Conservation (phyloP, 192 early-diverging fungal genomes). For the Coemansia sp. region DNA sequence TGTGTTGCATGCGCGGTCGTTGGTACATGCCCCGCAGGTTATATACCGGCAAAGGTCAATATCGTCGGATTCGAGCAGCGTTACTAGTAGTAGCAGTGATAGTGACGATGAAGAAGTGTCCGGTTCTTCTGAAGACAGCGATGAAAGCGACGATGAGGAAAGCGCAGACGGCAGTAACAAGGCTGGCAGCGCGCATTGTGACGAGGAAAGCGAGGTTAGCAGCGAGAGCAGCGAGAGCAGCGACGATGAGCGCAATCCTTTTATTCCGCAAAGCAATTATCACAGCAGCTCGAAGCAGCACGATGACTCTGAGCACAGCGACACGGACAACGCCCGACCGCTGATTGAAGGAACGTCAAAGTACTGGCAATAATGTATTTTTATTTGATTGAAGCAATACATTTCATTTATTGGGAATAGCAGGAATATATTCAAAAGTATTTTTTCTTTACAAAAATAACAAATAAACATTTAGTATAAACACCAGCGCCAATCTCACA, state of each 20-base stretch:
- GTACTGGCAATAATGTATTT: slow-evolving; percentile 33
- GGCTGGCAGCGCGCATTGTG: background rate
- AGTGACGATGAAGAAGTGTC: slow-evolving; percentile 4
- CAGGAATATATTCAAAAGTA: background rate
- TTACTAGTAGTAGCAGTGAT: background rate
- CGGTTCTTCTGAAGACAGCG: background rate
- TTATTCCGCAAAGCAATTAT: slow-evolving; percentile 3
- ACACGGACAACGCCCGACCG: slow-evolving; percentile 11
- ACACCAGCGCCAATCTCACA: background rate
- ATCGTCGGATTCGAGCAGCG: slow-evolving; percentile 14
- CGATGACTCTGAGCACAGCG: background rate
- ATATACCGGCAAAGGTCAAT: slow-evolving; percentile 27
- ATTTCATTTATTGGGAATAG: slow-evolving; percentile 1
- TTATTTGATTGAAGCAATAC: background rate
- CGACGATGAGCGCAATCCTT: slow-evolving; percentile 12
- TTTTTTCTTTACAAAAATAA: slow-evolving; percentile 7
- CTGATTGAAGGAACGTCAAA: slow-evolving; percentile 44
- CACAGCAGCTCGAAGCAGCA: slow-evolving; percentile 1
- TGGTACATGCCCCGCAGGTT: slow-evolving; percentile 5
- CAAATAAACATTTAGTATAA: background rate
- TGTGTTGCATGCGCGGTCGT: background rate
- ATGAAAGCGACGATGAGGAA: slow-evolving; percentile 9
- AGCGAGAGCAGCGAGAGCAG: background rate
- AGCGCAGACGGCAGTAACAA: background rate
- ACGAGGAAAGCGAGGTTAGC: background rate